Percentiles rank a stretch among this genome's conserved stretches.
phyloP scores from a whole-genome alignment of 2,329 filamentous ascomycete species.

The Colletotrichum salicis region DNA sequence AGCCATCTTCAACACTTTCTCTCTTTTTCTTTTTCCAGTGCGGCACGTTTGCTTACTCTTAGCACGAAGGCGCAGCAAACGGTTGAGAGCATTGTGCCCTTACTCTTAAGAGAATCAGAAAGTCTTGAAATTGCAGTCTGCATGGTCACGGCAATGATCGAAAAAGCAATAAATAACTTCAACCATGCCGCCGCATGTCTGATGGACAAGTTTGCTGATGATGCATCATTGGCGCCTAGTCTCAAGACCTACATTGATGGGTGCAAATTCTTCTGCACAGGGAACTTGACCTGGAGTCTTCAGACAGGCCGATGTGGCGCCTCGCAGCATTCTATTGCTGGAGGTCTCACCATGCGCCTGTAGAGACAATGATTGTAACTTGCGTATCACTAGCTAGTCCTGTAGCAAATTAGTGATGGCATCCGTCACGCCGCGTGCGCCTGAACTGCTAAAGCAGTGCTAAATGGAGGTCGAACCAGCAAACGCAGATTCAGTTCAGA shows the following conservation, averaged over 20 bases:
- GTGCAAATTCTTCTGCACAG: neutral
- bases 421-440: too few relatives aligned
- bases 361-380: neutral
- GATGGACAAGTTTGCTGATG: neutral
- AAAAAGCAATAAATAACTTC: neutral
- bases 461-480: too few relatives aligned
- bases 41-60: neutral
- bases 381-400: neutral
- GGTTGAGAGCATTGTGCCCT: neutral
- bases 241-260: neutral
- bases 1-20: neutral
- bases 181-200: neutral
- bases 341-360: neutral
- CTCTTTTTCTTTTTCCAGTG: too few relatives aligned
- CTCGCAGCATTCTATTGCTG: neutral
- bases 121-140: neutral
- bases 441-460: too few relatives aligned
- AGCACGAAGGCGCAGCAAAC: neutral
- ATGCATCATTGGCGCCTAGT: neutral
- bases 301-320: neutral
- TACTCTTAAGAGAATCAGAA: neutral
- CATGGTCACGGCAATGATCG: neutral
- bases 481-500: too few relatives aligned
- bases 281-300: neutral
- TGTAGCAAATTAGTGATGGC: neutral